Conservation (phyloP, 2,329 filamentous ascomycete species). For the Lachnum nothofagi region DNA sequence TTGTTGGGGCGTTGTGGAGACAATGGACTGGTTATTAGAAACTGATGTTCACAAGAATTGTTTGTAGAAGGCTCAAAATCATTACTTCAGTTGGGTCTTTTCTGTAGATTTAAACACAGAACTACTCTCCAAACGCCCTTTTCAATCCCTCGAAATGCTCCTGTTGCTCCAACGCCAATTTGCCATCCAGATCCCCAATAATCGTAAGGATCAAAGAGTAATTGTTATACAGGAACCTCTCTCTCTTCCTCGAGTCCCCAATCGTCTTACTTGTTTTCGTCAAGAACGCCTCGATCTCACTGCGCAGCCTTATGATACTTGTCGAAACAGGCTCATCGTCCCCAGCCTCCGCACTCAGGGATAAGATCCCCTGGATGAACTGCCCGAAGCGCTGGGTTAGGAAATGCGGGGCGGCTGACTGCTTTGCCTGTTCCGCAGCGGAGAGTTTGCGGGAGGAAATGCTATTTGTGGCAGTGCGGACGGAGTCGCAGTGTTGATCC, state of each 20-base stretch:
- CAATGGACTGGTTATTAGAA: conserved; percentile 17
- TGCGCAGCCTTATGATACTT: conserved; percentile 69
- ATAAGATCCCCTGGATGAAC: conserved; percentile 77
- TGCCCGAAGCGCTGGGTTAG: conserved; percentile 95
- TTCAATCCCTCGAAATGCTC: conserved; percentile 67
- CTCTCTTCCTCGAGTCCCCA: conserved; percentile 72
- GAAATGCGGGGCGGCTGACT: conserved; percentile 80
- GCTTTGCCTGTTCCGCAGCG: conserved; percentile 50
- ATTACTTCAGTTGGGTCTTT: conserved; percentile 1
- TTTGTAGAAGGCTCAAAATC: too few relatives aligned
- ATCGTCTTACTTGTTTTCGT: conserved; percentile 70
- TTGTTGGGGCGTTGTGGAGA: conserved; percentile 28
- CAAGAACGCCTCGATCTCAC: conserved; percentile 79
- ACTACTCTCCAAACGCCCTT: conserved; percentile 47
- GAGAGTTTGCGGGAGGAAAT: conserved; percentile 42
- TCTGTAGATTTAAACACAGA: not conserved
- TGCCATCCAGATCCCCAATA: conserved; percentile 70
- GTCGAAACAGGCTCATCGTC: conserved; percentile 89
- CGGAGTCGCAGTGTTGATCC: conserved; percentile 84
- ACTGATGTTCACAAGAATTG: not conserved
- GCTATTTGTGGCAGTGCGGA: conserved; percentile 57
- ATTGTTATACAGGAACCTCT: conserved; percentile 91
- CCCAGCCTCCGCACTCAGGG: conserved; percentile 80
- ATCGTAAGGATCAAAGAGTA: conserved; percentile 93
- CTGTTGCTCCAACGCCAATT: conserved; percentile 69